Conservation (phyloP, 495 filamentous ascomycete species). For the Tuber magnatum region DNA sequence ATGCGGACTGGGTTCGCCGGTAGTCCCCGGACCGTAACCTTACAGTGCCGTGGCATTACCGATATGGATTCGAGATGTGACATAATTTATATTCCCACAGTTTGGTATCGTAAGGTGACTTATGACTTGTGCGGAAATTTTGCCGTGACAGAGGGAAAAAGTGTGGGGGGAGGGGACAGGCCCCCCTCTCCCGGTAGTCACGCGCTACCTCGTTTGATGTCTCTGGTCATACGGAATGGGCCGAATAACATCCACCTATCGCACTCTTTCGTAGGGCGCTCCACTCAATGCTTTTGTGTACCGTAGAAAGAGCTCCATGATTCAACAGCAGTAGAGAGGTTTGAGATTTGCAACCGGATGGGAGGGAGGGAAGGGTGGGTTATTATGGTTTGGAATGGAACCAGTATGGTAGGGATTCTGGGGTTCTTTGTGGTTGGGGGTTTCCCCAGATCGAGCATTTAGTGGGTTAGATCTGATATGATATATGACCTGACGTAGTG, state of each 20-base stretch:
- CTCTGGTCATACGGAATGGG: background rate
- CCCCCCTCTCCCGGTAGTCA: too few species aligned
- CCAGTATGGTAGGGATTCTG: background rate
- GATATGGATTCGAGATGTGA: background rate
- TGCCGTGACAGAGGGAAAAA: background rate
- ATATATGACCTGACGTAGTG: background rate
- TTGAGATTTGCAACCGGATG: background rate
- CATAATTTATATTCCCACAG: background rate
- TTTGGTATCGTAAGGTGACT: background rate
- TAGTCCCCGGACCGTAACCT: background rate
- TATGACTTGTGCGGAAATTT: background rate
- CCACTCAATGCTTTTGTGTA: background rate
- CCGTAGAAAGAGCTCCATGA: background rate
- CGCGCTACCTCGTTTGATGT: background rate
- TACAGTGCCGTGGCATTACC: background rate
- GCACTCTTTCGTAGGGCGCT: background rate
- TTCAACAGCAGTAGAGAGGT: background rate
- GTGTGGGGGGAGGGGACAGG: background rate
- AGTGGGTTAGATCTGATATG: constrained; percentile 1
- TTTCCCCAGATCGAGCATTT: background rate
- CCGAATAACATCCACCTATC: background rate
- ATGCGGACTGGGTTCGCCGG: background rate
- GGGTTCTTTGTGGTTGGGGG: background rate
- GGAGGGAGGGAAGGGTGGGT: background rate
- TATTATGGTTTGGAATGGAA: background rate